phyloP scores from a whole-genome alignment of 805 yeast genomes.

The Starmerella kuoi region DNA sequence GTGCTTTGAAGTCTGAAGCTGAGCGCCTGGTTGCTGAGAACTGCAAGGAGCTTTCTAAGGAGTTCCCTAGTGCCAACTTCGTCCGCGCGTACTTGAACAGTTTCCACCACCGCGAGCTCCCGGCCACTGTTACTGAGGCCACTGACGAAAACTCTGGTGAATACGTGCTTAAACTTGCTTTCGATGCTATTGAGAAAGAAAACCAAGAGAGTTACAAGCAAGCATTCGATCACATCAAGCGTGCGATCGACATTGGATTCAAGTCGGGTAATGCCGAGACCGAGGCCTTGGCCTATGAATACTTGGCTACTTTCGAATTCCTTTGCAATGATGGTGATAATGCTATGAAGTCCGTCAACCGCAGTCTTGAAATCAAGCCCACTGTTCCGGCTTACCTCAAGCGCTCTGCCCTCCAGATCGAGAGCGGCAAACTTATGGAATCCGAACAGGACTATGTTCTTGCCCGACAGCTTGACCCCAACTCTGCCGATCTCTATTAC shows the following conservation, averaged over 20 bases:
- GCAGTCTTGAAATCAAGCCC: constrained; percentile 55
- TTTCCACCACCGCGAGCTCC: constrained; percentile 47
- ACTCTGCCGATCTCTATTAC: constrained; percentile 73
- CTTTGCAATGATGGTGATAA: constrained; percentile 58
- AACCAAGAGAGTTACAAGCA: constrained; percentile 46
- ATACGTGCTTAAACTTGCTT: constrained; percentile 51
- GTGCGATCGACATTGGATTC: constrained; percentile 25
- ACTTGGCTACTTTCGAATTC: constrained; percentile 70
- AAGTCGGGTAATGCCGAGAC: constrained; percentile 18
- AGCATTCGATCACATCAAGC: constrained; percentile 40
- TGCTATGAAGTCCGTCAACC: constrained; percentile 53
- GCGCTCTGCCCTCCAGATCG: constrained; percentile 74
- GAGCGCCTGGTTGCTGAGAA: constrained; percentile 43
- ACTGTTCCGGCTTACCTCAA: constrained; percentile 66
- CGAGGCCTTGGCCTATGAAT: constrained; percentile 67
- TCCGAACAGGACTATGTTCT: constrained; percentile 55
- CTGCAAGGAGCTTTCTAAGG: constrained; percentile 34
- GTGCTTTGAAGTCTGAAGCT: constrained; percentile 74
- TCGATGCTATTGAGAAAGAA: constrained; percentile 41
- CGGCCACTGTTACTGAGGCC: constrained; percentile 37
- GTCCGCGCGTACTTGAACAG: constrained; percentile 80
- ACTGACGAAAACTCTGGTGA: constrained; percentile 46
- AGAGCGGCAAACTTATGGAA: constrained; percentile 50
- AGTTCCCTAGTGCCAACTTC: constrained; percentile 38
- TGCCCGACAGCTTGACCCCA: constrained; percentile 58